Percentiles rank a stretch among this genome's conserved stretches.
These are phyloP conservation scores for Leersia perrieri DNA, from an alignment of 176 grass and related monocot species.

Conservation along the genomic window DNA sequence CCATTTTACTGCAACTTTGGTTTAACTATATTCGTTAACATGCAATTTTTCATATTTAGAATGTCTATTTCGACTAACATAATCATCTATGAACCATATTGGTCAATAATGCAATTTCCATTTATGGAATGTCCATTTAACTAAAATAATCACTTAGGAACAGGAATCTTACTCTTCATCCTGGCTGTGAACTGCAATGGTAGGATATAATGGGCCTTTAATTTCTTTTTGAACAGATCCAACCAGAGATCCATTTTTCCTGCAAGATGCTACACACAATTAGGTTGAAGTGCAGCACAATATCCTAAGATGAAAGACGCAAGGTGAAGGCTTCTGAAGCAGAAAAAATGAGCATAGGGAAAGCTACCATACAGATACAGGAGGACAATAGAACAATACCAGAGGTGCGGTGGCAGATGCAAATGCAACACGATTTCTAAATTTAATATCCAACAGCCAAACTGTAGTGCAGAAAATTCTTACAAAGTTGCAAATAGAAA, in stretches of 20 bases:
- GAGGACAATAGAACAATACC: neutral
- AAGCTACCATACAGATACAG: constrained; percentile 20
- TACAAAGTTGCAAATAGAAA: neutral
- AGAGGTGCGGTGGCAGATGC: neutral
- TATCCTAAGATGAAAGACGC: constrained; percentile 4
- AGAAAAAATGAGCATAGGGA: constrained; percentile 21
- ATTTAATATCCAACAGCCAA: neutral
- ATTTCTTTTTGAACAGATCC: constrained; percentile 73
- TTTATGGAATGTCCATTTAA: constrained; percentile 8
- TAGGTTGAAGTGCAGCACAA: neutral
- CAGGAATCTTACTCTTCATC: constrained; percentile 75
- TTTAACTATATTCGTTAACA: neutral
- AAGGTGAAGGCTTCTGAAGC: neutral
- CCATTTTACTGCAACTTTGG: constrained; percentile 6
- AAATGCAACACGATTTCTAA: constrained; percentile 27
- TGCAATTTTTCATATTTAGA: neutral
- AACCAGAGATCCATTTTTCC: constrained; percentile 86
- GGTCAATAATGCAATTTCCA: constrained; percentile 7
- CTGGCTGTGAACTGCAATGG: constrained; percentile 82
- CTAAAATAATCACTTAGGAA: neutral
- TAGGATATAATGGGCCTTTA: constrained; percentile 77
- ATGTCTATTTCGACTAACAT: constrained; percentile 2
- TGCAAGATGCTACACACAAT: constrained; percentile 32
- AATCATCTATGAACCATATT: neutral
- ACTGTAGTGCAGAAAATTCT: neutral